Conservation (phyloP, 2,329 filamentous ascomycete genomes). For the Grosmannia penicillata region DNA sequence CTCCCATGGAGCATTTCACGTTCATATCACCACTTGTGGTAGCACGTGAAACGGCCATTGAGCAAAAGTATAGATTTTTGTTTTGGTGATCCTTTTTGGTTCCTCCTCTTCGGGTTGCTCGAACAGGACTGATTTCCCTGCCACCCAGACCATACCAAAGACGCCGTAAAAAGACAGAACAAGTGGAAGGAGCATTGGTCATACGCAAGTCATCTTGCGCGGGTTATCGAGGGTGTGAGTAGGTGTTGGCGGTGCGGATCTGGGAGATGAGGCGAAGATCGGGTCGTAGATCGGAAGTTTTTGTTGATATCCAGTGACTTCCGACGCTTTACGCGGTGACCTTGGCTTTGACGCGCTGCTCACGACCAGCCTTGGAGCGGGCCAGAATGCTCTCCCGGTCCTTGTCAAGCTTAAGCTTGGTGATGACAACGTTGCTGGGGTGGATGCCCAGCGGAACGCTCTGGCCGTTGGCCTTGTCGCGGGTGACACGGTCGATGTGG, state of each 20-base stretch:
- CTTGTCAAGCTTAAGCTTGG: constrained; percentile 97
- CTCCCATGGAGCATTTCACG: constrained; percentile 67
- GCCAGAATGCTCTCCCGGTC: constrained; percentile 80
- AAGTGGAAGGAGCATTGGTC: not conserved
- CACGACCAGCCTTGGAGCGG: constrained; percentile 68
- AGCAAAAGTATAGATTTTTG: constrained; percentile 25
- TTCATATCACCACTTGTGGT: constrained; percentile 8
- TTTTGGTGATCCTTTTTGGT: constrained; percentile 16
- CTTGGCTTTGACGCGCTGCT: constrained; percentile 60
- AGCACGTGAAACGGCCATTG: constrained; percentile 57
- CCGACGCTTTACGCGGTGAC: constrained; percentile 31
- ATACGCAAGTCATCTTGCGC: not conserved
- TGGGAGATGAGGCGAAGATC: too few species aligned
- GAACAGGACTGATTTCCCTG: constrained; percentile 5
- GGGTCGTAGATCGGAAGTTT: too few species aligned
- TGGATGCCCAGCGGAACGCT: constrained; percentile 87
- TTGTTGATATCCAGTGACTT: constrained; percentile 13
- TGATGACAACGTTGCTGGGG: constrained; percentile 95
- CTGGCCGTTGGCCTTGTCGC: constrained; percentile 96
- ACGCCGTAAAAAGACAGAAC: constrained; percentile 7
- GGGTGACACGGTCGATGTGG: constrained; percentile 90
- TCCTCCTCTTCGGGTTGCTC: constrained; percentile 5
- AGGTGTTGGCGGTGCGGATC: not conserved
- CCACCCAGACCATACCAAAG: constrained; percentile 7
- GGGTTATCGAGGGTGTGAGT: not conserved